Evolutionary conservation across 768 basidiomycete species (phyloP).

Genomic region (Tephrocybe sp.): DNA sequence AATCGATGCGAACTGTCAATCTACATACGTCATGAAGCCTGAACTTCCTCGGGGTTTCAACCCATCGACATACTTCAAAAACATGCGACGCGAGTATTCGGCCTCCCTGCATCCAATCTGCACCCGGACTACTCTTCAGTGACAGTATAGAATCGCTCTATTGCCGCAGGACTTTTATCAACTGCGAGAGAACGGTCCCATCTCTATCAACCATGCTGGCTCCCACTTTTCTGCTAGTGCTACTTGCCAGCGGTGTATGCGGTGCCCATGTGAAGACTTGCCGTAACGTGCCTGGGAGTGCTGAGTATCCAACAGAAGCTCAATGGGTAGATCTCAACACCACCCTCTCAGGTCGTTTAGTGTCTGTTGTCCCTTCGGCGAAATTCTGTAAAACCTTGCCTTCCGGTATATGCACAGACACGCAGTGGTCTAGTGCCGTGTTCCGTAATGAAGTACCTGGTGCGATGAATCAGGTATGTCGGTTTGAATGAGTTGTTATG

Average conservation of each 20-base stretch:
- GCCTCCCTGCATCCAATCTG: no score
- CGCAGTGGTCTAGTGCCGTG: conserved; percentile 16
- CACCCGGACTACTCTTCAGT: no score
- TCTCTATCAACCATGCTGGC: not conserved
- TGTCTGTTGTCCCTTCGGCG: conserved; percentile 20
- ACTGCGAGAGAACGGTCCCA: not conserved
- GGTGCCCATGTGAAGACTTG: conserved; percentile 7
- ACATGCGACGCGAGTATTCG: no score
- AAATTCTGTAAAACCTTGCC: conserved; percentile 18
- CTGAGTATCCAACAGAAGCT: conserved; percentile 17
- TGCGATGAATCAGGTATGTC: conserved; percentile 19
- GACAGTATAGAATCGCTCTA: no score
- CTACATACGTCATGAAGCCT: no score
- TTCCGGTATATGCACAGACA: conserved; percentile 6
- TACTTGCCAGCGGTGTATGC: not conserved
- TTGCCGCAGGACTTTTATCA: no score
- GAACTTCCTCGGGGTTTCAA: no score
- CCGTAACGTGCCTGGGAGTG: conserved; percentile 22
- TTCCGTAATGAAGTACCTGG: conserved; percentile 21
- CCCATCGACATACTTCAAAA: no score
- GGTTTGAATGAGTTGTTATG: no score
- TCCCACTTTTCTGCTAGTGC: not conserved
- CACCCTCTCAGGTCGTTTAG: conserved; percentile 21
- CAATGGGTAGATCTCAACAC: conserved; percentile 22
- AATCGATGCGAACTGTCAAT: no score